Conservation (phyloP, 805 yeast species). For the Teunomyces panamensis region DNA sequence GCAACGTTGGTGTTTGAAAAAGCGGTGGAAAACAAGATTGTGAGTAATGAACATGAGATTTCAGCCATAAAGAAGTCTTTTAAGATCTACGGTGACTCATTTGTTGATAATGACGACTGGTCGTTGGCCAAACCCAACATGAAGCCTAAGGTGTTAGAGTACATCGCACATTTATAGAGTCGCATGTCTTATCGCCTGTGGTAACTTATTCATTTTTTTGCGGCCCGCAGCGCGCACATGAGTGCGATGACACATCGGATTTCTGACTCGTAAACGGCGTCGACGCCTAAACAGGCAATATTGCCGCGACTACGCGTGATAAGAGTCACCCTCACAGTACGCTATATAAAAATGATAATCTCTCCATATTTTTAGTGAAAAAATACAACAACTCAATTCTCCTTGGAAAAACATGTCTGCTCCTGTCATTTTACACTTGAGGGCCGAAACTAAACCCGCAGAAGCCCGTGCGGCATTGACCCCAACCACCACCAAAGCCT, state of each 20-base stretch:
- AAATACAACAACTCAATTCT: background rate
- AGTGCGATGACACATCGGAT: background rate
- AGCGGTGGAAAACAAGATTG: conserved; percentile 33
- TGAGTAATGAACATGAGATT: conserved; percentile 40
- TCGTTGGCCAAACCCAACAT: conserved; percentile 27
- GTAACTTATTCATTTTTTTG: background rate
- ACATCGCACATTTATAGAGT: conserved; percentile 3
- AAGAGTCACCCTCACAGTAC: background rate
- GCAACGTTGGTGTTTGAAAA: conserved; percentile 51
- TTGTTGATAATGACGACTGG: conserved; percentile 38
- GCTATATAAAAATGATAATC: background rate
- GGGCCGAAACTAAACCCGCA: conserved; percentile 96
- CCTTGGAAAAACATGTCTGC: conserved; percentile 8
- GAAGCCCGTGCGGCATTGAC: conserved; percentile 98
- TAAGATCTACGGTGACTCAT: conserved; percentile 52
- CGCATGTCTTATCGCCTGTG: background rate
- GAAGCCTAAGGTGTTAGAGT: conserved; percentile 21
- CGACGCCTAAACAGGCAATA: background rate
- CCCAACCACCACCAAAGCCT: conserved; percentile 81
- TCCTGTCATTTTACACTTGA: conserved; percentile 72
- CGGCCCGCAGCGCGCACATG: background rate
- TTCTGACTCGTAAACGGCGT: background rate
- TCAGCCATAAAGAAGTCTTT: conserved; percentile 41
- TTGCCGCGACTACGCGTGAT: conserved; percentile 1
- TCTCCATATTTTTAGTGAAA: background rate